Percentiles rank a stretch among this genome's conserved stretches.
phyloP scores from a whole-genome alignment of 116 monocot species.

The Phalaenopsis hybrid region DNA sequence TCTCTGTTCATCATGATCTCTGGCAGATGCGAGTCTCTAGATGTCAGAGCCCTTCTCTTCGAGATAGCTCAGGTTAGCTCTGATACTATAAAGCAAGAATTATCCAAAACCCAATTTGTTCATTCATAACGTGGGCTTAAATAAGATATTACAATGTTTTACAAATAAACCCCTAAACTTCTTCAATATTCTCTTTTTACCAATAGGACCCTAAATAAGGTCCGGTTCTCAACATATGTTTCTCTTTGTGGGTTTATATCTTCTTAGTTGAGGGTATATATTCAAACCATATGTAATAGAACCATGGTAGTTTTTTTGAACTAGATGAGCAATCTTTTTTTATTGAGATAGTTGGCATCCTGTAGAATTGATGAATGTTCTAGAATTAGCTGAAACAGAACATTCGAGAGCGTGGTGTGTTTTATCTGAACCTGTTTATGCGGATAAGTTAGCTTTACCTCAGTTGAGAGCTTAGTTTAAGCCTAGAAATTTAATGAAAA shows the following conservation, averaged over 20 bases:
- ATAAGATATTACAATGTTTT: too few species aligned
- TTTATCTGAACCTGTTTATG: background rate
- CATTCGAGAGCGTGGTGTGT: background rate
- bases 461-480: background rate
- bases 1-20: too few species aligned
- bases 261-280: background rate
- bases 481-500: background rate
- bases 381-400: background rate
- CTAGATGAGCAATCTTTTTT: background rate
- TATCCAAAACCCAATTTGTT: too few species aligned
- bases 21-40: too few species aligned
- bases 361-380: background rate
- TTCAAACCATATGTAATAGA: background rate
- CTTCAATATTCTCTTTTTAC: too few species aligned
- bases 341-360: too few species aligned
- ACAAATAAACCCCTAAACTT: too few species aligned
- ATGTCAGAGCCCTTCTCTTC: too few species aligned
- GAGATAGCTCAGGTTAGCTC: too few species aligned
- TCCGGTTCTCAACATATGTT: background rate
- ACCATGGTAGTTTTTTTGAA: background rate
- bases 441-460: background rate
- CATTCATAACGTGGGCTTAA: too few species aligned
- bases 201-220: too few species aligned
- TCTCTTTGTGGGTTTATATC: background rate
- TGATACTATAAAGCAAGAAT: too few species aligned